Evolutionary conservation across 805 yeast species (phyloP), one percentile per base, ranked within the genome.

Genomic region (Wickerhamomyces silvicola): DNA sequence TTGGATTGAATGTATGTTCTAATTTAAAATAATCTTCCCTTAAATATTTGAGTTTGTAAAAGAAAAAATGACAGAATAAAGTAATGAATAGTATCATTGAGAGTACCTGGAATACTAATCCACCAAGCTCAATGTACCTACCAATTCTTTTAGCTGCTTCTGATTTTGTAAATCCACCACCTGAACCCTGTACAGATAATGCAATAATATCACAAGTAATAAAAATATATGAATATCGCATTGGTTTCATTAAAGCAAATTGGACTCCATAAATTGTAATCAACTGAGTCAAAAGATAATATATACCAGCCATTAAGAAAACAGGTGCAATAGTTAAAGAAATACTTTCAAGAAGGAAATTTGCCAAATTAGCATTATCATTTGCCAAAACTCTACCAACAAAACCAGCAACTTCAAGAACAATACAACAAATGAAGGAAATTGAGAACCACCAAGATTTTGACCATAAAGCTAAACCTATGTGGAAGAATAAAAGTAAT

Each of bases 301-400:
- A 84, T 4, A 83, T 62, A 1, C 86, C 92, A 3, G 80, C 94
- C 81, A 81, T 78, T 24, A 81, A 59, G 51, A 84, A 78, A 12
- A 82, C 84, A 0, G 94, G 94, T 0, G 82, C 86, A 25, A 84
- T 56, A 0, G 86, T 81, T 33, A 82, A 57, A 45, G 77, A 66
- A 33, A 76, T 68, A 41, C 79, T 68, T 53, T 84, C 90, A 50
- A 76, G 58, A 31, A 79, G 51, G 45, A 64, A 84, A 18, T 64
- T 60, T 31, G 64, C 51, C 30, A 54, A 45, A 24, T 57, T 49
- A 14, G 42, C 18, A 8, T 52, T 48, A 39, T 68, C 46, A 18
- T 66, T 64, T 2, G 78, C 64, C 35, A 67, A 43, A 4, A 65
- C 50, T 30, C 94, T 58, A 6, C 76, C 82, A 3, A 67, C 47